These are phyloP conservation scores for Umbellularia californica DNA, from an alignment of 164 flowering plant species.

Conservation along the genomic window DNA sequence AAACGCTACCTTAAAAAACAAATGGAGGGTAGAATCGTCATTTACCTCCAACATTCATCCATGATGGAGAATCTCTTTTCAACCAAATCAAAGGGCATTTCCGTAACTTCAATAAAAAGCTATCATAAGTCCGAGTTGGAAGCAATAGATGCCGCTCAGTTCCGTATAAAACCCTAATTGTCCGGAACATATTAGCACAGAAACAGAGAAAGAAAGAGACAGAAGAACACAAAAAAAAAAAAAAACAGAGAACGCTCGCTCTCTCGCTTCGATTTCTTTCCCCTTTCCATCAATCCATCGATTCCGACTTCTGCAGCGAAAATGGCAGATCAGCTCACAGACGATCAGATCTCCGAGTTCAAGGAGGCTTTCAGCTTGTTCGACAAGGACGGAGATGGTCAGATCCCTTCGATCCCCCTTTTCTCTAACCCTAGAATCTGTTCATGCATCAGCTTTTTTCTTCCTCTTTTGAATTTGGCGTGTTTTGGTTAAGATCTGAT, in stretches of 20 bases:
- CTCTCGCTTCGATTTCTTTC: not conserved
- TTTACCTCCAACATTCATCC: no score
- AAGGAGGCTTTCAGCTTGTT: slow-evolving; percentile 15
- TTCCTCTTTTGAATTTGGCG: not conserved
- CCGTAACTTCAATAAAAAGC: not conserved
- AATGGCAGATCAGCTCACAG: slow-evolving; percentile 12
- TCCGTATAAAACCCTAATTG: slow-evolving; percentile 5
- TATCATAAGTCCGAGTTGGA: not conserved
- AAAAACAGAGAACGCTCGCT: not conserved
- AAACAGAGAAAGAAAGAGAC: no score
- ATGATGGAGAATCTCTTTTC: no score
- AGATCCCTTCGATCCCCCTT: not conserved
- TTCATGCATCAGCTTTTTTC: not conserved
- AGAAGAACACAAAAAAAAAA: no score
- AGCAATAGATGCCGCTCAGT: not conserved
- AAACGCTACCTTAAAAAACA: no score
- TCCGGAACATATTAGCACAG: not conserved
- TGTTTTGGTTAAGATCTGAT: not conserved
- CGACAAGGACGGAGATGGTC: slow-evolving; percentile 13
- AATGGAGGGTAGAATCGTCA: no score
- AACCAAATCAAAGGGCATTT: not conserved
- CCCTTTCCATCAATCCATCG: not conserved
- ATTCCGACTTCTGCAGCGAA: not conserved
- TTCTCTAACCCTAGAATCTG: not conserved
- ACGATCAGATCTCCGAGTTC: slow-evolving; percentile 13